phyloP scores from a whole-genome alignment of 1,284 basidiomycete genomes.

The Grifola frondosa region DNA sequence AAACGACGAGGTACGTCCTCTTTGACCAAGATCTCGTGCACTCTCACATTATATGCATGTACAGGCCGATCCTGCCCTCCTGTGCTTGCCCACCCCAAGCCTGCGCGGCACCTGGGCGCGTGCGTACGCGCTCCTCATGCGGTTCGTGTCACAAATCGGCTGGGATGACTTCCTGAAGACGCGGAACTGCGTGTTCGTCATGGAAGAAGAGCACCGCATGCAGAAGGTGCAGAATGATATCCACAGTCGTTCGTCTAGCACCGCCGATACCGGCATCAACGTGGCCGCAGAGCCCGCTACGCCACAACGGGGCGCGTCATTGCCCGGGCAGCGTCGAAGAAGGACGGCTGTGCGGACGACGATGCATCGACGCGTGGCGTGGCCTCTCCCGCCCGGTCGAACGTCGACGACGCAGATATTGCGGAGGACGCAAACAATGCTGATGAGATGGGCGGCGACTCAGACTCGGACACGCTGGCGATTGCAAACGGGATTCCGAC shows the following conservation, averaged over 20 bases:
- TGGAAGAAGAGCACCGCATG: constrained; percentile 98
- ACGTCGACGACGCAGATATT: too few species aligned
- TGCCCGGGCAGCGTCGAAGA: constrained; percentile 12
- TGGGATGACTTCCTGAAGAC: constrained; percentile 98
- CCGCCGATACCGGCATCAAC: constrained; percentile 5
- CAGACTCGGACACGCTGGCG: constrained; percentile 21
- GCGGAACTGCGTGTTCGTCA: constrained; percentile 92
- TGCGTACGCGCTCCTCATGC: constrained; percentile 87
- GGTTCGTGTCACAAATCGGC: constrained; percentile 88
- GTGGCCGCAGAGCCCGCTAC: background rate
- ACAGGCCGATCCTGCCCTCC: constrained; percentile 86
- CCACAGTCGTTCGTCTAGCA: constrained; percentile 30
- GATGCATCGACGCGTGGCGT: constrained; percentile 70
- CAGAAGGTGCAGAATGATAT: constrained; percentile 68
- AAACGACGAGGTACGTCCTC: constrained; percentile 71
- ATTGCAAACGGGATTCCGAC: constrained; percentile 62
- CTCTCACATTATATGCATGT: background rate
- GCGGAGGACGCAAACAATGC: too few species aligned
- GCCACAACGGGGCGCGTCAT: constrained; percentile 4
- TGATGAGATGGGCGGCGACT: constrained; percentile 10
- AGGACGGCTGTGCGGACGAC: constrained; percentile 53
- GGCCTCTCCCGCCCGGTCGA: constrained; percentile 26
- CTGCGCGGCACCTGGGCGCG: constrained; percentile 95
- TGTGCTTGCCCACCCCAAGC: constrained; percentile 89
- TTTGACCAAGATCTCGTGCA: background rate